phyloP scores from a whole-genome alignment of 495 filamentous ascomycete genomes.

The Aspergillus sclerotioniger region DNA sequence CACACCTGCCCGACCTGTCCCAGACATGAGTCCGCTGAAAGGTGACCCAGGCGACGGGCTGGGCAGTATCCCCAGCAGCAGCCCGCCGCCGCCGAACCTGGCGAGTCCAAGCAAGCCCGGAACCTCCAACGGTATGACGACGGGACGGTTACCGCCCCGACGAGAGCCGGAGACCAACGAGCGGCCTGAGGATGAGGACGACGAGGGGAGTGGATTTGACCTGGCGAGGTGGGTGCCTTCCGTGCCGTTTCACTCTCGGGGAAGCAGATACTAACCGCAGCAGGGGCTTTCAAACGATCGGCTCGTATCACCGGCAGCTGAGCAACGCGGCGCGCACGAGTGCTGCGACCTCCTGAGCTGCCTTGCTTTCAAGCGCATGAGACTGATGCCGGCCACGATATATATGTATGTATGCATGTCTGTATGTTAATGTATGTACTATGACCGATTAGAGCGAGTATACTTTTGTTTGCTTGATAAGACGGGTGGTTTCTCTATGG shows the following conservation, averaged over 20 bases:
- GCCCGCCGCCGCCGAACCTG: constrained; percentile 53
- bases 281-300: constrained; percentile 71
- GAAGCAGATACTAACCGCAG: constrained; percentile 27
- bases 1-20: constrained; percentile 67
- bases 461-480: no score
- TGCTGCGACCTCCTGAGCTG: constrained; percentile 24
- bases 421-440: no score
- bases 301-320: constrained; percentile 59
- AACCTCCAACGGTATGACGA: constrained; percentile 34
- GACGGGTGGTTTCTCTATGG: no score
- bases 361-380: no score
- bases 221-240: constrained; percentile 56
- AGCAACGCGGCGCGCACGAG: constrained; percentile 44
- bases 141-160: constrained; percentile 36
- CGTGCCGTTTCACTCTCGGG: constrained; percentile 4
- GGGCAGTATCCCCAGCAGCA: constrained; percentile 64
- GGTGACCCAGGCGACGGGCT: constrained; percentile 44
- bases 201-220: constrained; percentile 62
- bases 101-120: constrained; percentile 49
- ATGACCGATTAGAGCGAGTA: no score
- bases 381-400: no score
- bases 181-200: constrained; percentile 40
- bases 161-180: constrained; percentile 27
- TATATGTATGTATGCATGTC: no score
- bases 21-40: constrained; percentile 62